Base-by-base conservation (phyloP, 306 rosid genomes). In the Alnus glutinosa region DNA sequence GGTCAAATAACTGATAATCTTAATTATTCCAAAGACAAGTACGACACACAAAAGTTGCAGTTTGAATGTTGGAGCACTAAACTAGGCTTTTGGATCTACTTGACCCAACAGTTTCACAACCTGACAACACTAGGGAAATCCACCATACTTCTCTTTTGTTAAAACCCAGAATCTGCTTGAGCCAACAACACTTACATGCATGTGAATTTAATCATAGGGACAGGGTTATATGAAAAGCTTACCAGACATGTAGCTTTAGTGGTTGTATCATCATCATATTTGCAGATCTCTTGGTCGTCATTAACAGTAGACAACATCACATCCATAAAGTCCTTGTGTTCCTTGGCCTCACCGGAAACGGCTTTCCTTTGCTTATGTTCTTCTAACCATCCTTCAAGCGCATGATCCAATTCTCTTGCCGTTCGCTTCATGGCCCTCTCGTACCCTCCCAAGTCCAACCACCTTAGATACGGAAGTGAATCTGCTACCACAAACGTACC, bases 371-470 rank as follows among this genome's bases (percentile, higher is more conserved):
- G 23, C 70, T 42, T 71, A 42, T 82, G 86, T 74, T 82, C 86
- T 10, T 52, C 64, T 18, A 82, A 3, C 80, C 83, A 84, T 2
- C n/a, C 54, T 1, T 23, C n/a, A 70, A 10, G 50, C 4, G 77
- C 69, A 0, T 47, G 39, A 15, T 84, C 90, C 9, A 87, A 63
- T 55, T 79, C 85, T 36, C 50, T 82, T 0, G 83, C 83, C 1
- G 77, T 79, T 28, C 19, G 82, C 63, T 82, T 82, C 63, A 57
- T 19, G 30, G 63, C 34, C 9, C 8, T 57, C 34, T 57, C 47
- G 28, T 61, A 48, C 18, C 90, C 90, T 1, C 77, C 90, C 78
- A 87, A 70, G 75, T 87, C 90, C 69, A 87, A 61, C 88, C 90
- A 87, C 79, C 90, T 76, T 50, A 87, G 44, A 76, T n/a, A 84